Base-by-base conservation (phyloP, 1,284 basidiomycete genomes). In the Ustilago esculenta region DNA sequence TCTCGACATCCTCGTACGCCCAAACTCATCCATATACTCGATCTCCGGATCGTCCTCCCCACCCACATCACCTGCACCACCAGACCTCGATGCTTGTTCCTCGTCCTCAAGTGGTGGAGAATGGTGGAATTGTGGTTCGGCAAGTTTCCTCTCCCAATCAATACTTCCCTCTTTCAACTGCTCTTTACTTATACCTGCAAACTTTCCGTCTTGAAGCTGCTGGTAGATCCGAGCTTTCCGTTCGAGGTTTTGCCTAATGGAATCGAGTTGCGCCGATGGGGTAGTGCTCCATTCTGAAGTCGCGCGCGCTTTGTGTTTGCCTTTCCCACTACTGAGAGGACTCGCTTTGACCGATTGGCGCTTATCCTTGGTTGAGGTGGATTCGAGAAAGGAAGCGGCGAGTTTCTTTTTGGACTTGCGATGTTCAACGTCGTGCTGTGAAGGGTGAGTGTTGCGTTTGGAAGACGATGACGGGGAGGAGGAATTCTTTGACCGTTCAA, bases 21-120 rank as follows among this genome's bases (percentile, higher is more conserved):
- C 92, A 76, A 92, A 91, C 75, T 94, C 92, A 73, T 94, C 92
- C 69, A 88, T 86, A 68, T 91, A 92, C 79, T 94, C 92, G 14
- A 94, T 85, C 34, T 92, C 83, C 9, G 90, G 90, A 75, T 92
- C 91, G 56, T 88, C 86, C 17, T 73, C 23, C 35, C 55, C 21
- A 4, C 27, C 24, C 20, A 5, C 37, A 20, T 37, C 30, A 14
- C 18, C 42, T 15, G 45, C 53, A 46, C 45, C 36, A 25, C 56
- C 47, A 15, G 88, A 89, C 65, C 90, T 88, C 50, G 81, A 17
- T 4, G 11, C 17, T 6, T 20, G 7, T 7, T 40, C 17, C 1
- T 34, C 34, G 1, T 15, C 81, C 48, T 80, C 81, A 14, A 68
- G 67, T 33, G 82, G 78, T 10, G 9, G 40, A n/a, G 30, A 10